Evolutionary conservation across 208 protist species (phyloP), one percentile per base, ranked within the genome.

Genomic region (Trichomonas vaginalis): DNA sequence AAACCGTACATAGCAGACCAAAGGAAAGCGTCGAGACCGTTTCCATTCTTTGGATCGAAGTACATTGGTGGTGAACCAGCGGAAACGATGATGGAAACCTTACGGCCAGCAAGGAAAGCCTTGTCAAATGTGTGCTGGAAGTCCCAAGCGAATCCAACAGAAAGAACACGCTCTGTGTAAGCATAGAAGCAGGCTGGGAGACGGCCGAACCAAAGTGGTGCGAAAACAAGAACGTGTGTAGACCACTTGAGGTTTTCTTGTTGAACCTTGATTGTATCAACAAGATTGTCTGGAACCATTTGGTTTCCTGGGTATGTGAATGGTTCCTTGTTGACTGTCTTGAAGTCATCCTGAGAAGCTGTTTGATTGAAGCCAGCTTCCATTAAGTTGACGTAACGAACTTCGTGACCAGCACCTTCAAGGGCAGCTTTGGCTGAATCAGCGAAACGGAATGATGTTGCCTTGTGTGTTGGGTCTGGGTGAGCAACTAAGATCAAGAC

Each of bases 101-200:
- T 70, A 12, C n/a, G 17, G 56, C n/a, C 56, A 70, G 12, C 56
- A 27, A 70, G n/a, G 56, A 32, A 27, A 27, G 21, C 56, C 1
- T 8, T 70, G 21, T 4, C 56, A 27, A 12, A 12, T 12, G 17
- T 70, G 56, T 70, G 56, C 56, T 70, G 17, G 56, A n/a, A 70
- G 21, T 70, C 56, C 56, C 56, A 92, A 21, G 14, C 86, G 37
- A 92, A 92, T 8, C 45, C 27, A 39, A 42, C 6, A 17, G n/a
- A 39, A 27, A 92, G 51, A 35, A 92, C 86, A 17, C 86, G 86
- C 17, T 92, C 86, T 21, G 45, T 51, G 32, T 92, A 92, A 39
- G 86, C 86, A 32, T 92, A 92, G 27, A 92, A 92, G 45, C 86
- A 92, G 17, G 86, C 86, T 51, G 86, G 86, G 45, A 42, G 51